A percentile compares a stretch with the other conserved stretches of the same genome.
Conservation (phyloP, 2,329 filamentous ascomycete species). For the Diaporthe ilicicola region DNA sequence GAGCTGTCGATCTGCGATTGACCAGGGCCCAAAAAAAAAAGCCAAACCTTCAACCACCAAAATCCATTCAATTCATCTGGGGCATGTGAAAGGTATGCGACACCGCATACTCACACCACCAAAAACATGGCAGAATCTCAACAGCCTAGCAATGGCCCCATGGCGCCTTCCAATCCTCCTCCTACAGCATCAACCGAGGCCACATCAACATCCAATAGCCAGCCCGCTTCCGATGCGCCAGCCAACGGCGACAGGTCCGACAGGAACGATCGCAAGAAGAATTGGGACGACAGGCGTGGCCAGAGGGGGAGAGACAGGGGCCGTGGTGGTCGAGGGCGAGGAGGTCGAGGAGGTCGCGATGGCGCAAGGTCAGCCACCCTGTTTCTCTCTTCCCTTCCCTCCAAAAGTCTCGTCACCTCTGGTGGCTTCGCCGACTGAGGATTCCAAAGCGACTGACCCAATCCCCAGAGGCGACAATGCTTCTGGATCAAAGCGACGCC, state of each 20-base stretch:
- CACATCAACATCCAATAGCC: not conserved
- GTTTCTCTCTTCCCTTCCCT: not conserved
- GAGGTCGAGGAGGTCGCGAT: conserved; percentile 21
- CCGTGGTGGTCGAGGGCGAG: conserved; percentile 10
- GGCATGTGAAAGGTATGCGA: conserved; percentile 30
- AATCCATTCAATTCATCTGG: not conserved
- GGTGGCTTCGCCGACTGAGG: not conserved
- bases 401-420: not conserved
- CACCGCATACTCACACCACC: not conserved
- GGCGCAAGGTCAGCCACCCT: conserved; percentile 25
- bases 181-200: not conserved
- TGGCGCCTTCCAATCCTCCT: not conserved
- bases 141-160: conserved; percentile 4
- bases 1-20: not conserved
- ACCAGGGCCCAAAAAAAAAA: conserved; percentile 6
- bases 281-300: conserved; percentile 22
- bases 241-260: conserved; percentile 7
- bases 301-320: conserved; percentile 12
- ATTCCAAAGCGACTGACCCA: conserved; percentile 1
- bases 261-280: conserved; percentile 13
- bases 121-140: conserved; percentile 30
- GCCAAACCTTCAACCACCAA: not conserved
- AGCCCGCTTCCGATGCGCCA: not conserved
- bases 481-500: conserved; percentile 21
- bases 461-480: conserved; percentile 13